Evolutionary conservation across 1,284 basidiomycete genomes (phyloP), one percentile per base, ranked within the genome.

Genomic region (Trichosporon sp.): DNA sequence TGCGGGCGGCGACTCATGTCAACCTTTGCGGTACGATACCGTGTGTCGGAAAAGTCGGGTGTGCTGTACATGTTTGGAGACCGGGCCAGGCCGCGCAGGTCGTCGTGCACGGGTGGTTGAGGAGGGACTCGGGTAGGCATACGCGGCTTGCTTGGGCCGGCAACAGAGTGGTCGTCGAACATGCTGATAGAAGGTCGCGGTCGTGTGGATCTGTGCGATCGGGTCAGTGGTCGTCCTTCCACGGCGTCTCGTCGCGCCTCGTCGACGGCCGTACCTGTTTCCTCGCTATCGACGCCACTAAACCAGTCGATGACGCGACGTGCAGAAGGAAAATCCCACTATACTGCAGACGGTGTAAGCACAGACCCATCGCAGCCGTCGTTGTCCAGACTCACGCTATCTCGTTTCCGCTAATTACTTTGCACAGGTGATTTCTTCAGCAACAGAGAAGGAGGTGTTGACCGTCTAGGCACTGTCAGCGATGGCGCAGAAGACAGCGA

Each of bases 1-100:
- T 75, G 70, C 1, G 80, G 80, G 32, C 78, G 69, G 35, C 79
- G 74, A 18, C 69, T n/a, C 25, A 42, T 42, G 65, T 68, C 68
- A n/a, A 68, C 29, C 73, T 62, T 75, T 65, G 47, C 66, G 58
- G 25, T 70, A 68, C 65, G 69, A 65, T 70, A 74, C 31, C 63
- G 70, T 1, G 77, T 69, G 44, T 80, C 70, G 3, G 69, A 62
- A 47, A 58, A 66, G 31, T 64, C 51, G 64, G 56, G 56, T 31
- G 56, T 60, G 27, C 56, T 60, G 27, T 32, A 60, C 32, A 62
- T 44, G 56, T 60, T 60, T 3, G 56, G 56, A 2, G 56, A 60
- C 18, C 56, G 56, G 29, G 27, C 56, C 15, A 31, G 56, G 29
- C 56, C 56, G 27, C 29, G 29, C 56, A 60, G 27, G 27, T 60